Conservation (phyloP, 208 protist genomes). For the Acanthamoeba polyphaga region DNA sequence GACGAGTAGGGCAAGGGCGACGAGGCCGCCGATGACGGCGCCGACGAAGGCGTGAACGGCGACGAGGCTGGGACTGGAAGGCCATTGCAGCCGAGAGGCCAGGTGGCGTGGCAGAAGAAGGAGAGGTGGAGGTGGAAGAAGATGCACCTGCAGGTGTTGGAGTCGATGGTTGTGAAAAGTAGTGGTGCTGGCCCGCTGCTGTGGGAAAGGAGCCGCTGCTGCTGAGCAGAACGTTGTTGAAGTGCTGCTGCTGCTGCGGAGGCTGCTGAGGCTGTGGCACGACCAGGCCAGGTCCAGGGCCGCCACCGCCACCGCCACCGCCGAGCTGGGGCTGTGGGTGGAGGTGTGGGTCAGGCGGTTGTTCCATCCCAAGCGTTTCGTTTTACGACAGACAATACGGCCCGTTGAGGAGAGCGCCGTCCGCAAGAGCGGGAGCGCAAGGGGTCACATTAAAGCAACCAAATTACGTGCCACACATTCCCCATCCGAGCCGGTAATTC, state of each 20-base stretch:
- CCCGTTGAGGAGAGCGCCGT: no score
- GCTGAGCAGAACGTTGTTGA: neutral
- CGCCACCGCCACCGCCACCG: neutral
- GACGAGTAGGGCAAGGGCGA: neutral
- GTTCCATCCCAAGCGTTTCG: constrained; percentile 19
- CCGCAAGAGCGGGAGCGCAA: neutral
- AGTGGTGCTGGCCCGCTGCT: neutral
- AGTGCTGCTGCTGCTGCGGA: neutral
- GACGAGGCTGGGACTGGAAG: neutral
- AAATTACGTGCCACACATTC: neutral
- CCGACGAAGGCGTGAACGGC: neutral
- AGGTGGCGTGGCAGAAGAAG: neutral
- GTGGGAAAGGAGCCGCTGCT: neutral
- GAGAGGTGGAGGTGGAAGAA: no score
- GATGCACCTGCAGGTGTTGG: no score
- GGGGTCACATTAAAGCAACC: constrained; percentile 9
- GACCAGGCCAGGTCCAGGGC: neutral
- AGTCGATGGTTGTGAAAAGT: no score
- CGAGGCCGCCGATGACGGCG: neutral
- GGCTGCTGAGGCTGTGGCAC: neutral
- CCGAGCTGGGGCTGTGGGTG: neutral
- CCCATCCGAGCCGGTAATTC: neutral
- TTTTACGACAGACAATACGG: constrained; percentile 36
- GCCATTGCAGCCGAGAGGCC: neutral
- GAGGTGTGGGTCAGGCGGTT: neutral